Base-by-base conservation (phyloP, 371 early-diverging fungal species). In the Blastocladiella emersonii region DNA sequence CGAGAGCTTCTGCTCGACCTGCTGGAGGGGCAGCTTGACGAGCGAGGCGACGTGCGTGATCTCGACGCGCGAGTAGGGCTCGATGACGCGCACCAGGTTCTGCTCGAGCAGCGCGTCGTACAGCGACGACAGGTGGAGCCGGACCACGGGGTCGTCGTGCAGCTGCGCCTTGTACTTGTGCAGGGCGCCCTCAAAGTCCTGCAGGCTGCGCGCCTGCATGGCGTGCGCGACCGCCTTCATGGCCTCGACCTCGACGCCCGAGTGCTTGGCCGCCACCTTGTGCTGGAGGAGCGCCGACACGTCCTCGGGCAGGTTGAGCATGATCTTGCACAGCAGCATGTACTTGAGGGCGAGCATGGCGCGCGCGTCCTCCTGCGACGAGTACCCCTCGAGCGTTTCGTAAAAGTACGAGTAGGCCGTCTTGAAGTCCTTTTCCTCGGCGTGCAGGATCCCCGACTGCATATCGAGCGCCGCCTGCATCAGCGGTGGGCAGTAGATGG, bases 381-480 rank as follows among this genome's bases (percentile, higher is more conserved):
- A 80, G 67, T 84, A 91, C 19, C 92, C 92, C 71, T 98, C 99
- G 70, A 97, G 79, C 4, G 98, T 92, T 71, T 98, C 99, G 70
- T 92, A 94, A 76, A 98, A 95, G 83, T 98, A 98, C 36, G 98
- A 95, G 71, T 85, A 95, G 68, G 92, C 98, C 2, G 98, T 98
- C 78, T 95, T 94, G 76, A 93, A 98, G 70, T 98, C 98, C 76
- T 93, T 93, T 65, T 98, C 98, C 70, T 98, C 98, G 51, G 97
- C 90, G 68, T 97, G 95, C 66, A 98, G 81, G 44, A 95, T 88
- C 65, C 98, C 98, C 5, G 93, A 92, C 72, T 97, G 95, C 86
- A 98, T 84, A 74, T 98, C 99, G 55, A 98, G 79, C 45, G 86
- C 81, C 19, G 98, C 98, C 74, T 98, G 99, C 72, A 98, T 81